A percentile compares a stretch with the other conserved stretches of the same genome.
Evolutionary conservation across 441 rosid species (phyloP).

Genomic region (Flueggea neowawraea): DNA sequence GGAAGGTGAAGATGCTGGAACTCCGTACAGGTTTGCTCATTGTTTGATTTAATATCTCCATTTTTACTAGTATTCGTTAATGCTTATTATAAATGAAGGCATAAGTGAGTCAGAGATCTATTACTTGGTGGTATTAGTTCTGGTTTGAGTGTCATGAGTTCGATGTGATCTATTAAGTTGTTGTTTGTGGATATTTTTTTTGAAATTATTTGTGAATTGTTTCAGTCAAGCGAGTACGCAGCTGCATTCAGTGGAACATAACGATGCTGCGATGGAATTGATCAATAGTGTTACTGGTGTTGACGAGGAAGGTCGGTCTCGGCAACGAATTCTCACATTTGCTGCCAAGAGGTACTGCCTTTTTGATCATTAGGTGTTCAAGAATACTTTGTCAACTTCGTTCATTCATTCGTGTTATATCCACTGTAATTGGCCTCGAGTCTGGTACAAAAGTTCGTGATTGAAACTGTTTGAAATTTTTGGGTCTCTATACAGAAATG

Average conservation of each 20-base stretch:
- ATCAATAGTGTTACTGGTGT: slow-evolving; percentile 75
- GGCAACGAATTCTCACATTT: slow-evolving; percentile 94
- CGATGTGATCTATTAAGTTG: no score
- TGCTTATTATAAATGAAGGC: no score
- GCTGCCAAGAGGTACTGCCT: slow-evolving; percentile 81
- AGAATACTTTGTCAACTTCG: no score
- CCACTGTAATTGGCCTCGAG: no score
- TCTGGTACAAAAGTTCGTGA: no score
- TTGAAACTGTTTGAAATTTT: no score
- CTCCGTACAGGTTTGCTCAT: slow-evolving; percentile 51
- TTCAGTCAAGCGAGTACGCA: slow-evolving; percentile 64
- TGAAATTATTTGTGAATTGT: slow-evolving; percentile 11
- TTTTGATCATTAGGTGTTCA: no score
- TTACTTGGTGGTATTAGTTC: neutral
- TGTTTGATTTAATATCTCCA: neutral
- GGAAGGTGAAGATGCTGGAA: slow-evolving; percentile 52
- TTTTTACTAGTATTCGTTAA: no score
- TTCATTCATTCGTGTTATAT: no score
- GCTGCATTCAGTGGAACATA: slow-evolving; percentile 54
- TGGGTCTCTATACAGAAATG: no score
- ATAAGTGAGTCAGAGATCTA: neutral
- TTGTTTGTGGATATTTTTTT: no score
- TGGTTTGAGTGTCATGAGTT: no score
- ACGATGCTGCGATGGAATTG: slow-evolving; percentile 84
- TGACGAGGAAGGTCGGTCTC: slow-evolving; percentile 96